phyloP scores from a whole-genome alignment of 1,284 basidiomycete genomes.

The Leccinum griseonigrum region DNA sequence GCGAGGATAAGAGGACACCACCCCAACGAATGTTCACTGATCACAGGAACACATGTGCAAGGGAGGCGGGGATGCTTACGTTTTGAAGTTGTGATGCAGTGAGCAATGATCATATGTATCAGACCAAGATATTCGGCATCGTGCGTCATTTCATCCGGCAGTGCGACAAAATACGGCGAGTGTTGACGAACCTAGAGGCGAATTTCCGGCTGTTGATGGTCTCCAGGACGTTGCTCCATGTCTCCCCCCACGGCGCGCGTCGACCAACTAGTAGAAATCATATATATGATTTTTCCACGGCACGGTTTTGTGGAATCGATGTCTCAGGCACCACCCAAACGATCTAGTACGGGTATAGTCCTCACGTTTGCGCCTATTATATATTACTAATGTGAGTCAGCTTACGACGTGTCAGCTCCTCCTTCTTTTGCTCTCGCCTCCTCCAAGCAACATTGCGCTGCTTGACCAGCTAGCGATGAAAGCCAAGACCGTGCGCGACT shows the following conservation, averaged over 20 bases:
- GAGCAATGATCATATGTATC: slow-evolving; percentile 5
- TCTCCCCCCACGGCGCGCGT: neutral
- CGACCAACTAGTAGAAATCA: too few relatives aligned
- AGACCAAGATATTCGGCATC: neutral
- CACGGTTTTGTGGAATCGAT: too few relatives aligned
- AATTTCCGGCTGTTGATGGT: slow-evolving; percentile 11
- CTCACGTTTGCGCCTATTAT: too few relatives aligned
- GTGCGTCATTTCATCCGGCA: neutral
- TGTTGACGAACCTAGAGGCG: slow-evolving; percentile 8
- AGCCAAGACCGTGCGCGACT: too few relatives aligned
- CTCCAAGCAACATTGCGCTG: too few relatives aligned
- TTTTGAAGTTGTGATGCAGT: slow-evolving; percentile 31
- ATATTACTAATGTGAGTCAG: too few relatives aligned
- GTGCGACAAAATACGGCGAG: neutral
- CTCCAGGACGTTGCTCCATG: slow-evolving; percentile 13
- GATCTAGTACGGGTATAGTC: too few relatives aligned
- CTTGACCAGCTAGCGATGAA: too few relatives aligned
- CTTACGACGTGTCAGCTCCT: too few relatives aligned
- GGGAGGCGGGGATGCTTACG: slow-evolving; percentile 16
- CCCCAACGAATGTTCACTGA: neutral
- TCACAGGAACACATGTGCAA: neutral
- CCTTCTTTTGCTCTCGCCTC: too few relatives aligned
- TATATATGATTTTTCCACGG: too few relatives aligned
- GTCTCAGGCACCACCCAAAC: too few relatives aligned
- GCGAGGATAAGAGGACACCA: neutral